Percentiles rank a stretch among this genome's conserved stretches.
Conservation (phyloP, 129 eudicot species). For the Artemisia annua region DNA sequence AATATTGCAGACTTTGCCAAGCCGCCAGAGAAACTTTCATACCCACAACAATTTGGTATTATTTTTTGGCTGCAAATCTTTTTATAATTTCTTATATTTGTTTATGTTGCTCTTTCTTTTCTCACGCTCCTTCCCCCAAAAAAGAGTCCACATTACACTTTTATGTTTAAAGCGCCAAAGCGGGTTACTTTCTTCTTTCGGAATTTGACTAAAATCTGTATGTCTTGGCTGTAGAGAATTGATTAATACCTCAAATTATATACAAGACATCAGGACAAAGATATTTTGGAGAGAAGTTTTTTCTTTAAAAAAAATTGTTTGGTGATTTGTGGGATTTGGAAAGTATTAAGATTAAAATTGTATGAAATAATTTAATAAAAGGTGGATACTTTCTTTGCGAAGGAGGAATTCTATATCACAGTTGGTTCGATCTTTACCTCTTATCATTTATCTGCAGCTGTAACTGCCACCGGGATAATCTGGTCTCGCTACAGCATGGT, state of each 20-base stretch:
- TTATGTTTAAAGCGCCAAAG: background rate
- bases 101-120: background rate
- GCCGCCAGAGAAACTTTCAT: slow-evolving; percentile 96
- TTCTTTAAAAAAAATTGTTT: background rate
- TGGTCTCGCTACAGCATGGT: slow-evolving; percentile 99
- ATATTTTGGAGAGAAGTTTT: slow-evolving; percentile 7
- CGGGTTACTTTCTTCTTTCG: background rate
- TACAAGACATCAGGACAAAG: background rate
- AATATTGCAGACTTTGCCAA: slow-evolving; percentile 85
- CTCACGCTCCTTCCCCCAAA: background rate
- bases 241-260: background rate
- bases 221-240: background rate
- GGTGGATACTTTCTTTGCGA: too few relatives aligned
- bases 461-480: slow-evolving; percentile 84
- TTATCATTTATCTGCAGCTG: slow-evolving; percentile 57
- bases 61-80: background rate
- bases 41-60: slow-evolving; percentile 97
- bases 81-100: background rate
- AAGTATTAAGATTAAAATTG: background rate
- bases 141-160: background rate
- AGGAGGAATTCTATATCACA: background rate
- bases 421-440: background rate
- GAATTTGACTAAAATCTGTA: background rate
- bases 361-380: too few relatives aligned
- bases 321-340: background rate